phyloP scores from a whole-genome alignment of 495 filamentous ascomycete genomes.

The Delitschia confertaspora region DNA sequence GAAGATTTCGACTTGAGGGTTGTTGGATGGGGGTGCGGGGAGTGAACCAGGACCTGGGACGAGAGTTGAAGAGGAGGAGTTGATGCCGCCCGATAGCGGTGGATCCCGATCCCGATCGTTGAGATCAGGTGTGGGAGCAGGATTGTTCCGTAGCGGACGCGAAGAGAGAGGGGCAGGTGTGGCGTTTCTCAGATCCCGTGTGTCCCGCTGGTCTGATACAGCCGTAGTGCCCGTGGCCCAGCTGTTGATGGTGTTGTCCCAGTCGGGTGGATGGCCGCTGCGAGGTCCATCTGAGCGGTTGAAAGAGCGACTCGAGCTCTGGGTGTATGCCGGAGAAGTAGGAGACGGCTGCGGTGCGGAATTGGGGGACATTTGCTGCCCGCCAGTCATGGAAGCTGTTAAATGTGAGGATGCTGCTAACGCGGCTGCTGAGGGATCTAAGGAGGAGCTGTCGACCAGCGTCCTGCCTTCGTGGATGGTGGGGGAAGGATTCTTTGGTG shows the following conservation, averaged over 20 bases:
- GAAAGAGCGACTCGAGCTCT: conserved; percentile 12
- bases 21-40: conserved; percentile 39
- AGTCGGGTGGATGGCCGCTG: conserved; percentile 33
- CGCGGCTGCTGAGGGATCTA: conserved; percentile 58
- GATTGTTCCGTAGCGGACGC: conserved; percentile 35
- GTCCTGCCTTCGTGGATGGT: conserved; percentile 52
- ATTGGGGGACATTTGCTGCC: conserved; percentile 46
- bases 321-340: conserved; percentile 61
- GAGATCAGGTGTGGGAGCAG: conserved; percentile 40
- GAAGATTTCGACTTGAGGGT: conserved; percentile 78
- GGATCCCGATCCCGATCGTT: conserved; percentile 41
- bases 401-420: conserved; percentile 69
- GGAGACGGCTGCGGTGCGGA: conserved; percentile 71
- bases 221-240: conserved; percentile 19
- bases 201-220: conserved; percentile 20
- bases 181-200: conserved; percentile 9
- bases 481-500: conserved; percentile 72
- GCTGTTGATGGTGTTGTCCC: conserved; percentile 19
- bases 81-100: conserved; percentile 35
- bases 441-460: conserved; percentile 42
- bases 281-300: conserved; percentile 17
- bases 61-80: conserved; percentile 20
- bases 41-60: conserved; percentile 24
- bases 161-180: conserved; percentile 22
- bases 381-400: conserved; percentile 60